Base-by-base conservation (phyloP, 192 early-diverging fungal species). In the Umbelopsis vinacea region DNA sequence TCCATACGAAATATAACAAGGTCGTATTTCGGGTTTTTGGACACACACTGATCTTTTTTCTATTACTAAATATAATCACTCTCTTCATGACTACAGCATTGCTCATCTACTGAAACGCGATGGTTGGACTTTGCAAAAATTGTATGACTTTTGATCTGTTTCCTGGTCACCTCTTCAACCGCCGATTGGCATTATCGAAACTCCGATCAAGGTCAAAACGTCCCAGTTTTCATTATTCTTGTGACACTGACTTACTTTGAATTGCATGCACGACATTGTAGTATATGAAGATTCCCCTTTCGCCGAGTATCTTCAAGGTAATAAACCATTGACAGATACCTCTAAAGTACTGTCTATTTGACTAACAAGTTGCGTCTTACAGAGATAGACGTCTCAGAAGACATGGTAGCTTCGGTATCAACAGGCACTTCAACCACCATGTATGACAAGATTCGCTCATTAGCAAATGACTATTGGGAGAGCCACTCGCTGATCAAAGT, bases 241-340 rank as follows among this genome's bases (percentile, higher is more conserved):
- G 48, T 50, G 48, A 17, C 15, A n/a, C n/a, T 50, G 17, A 15
- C 40, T 19, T 50, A 29, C 17, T 50, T 50, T 1, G 48, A 17
- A 50, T 50, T 17, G 48, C 57, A 88, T 89, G 86, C 68, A 79
- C 26, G 88, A 89, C 69, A 77, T 83, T 48, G 77, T 89, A 63
- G 81, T 89, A 22, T 89, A 89, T 68, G 87, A 89, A 73, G 88
- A 89, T 67, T 84, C 85, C 24, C 88, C 88, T 37, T 74, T 89
- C 46, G 88, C 85, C 43, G 83, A 86, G 24, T 89, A 89, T 70
- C 63, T 89, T 57, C 71, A 82, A 80, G 82, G 88, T 89, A 82
- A 53, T 29, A 17, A 37, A 37, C 11, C 10, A 2, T 23, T 45
- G 24, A 8, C 4, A 21, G 7, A 8, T 6, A 10, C 57, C 57